phyloP scores from a whole-genome alignment of 768 basidiomycete genomes.

The Mycena galopus region DNA sequence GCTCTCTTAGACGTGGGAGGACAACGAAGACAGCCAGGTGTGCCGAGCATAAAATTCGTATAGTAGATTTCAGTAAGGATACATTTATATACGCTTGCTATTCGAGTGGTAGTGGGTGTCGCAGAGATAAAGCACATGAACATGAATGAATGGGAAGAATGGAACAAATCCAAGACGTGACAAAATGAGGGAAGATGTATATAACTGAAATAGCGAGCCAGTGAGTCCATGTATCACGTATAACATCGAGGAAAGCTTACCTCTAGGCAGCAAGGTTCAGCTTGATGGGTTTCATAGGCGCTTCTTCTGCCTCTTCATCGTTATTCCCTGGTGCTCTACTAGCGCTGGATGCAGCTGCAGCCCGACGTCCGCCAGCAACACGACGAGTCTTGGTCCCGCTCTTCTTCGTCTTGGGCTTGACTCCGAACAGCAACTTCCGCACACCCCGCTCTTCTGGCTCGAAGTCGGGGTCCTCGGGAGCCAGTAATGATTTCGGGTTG shows the following conservation, averaged over 20 bases:
- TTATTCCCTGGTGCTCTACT: background rate
- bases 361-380: conserved; percentile 17
- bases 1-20: too few relatives aligned
- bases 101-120: conserved; percentile 22
- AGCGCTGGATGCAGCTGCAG: background rate
- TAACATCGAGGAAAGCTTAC: too few relatives aligned
- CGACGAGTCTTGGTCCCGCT: conserved; percentile 18
- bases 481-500: conserved; percentile 63
- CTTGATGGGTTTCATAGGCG: conserved; percentile 1
- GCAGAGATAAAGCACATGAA: conserved; percentile 29
- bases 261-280: conserved; percentile 10
- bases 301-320: conserved; percentile 21
- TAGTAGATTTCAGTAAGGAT: conserved; percentile 25
- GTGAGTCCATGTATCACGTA: too few relatives aligned
- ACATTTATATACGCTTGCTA: conserved; percentile 20
- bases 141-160: background rate
- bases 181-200: background rate
- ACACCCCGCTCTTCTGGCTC: conserved; percentile 67
- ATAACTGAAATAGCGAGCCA: too few relatives aligned
- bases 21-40: background rate
- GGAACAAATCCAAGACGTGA: conserved; percentile 24
- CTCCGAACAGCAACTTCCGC: conserved; percentile 68
- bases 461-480: conserved; percentile 74
- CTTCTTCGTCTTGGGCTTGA: conserved; percentile 28
- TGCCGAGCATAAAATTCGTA: conserved; percentile 12